phyloP scores from a whole-genome alignment of 176 grass and related monocot genomes.

The Oryza brachyantha region DNA sequence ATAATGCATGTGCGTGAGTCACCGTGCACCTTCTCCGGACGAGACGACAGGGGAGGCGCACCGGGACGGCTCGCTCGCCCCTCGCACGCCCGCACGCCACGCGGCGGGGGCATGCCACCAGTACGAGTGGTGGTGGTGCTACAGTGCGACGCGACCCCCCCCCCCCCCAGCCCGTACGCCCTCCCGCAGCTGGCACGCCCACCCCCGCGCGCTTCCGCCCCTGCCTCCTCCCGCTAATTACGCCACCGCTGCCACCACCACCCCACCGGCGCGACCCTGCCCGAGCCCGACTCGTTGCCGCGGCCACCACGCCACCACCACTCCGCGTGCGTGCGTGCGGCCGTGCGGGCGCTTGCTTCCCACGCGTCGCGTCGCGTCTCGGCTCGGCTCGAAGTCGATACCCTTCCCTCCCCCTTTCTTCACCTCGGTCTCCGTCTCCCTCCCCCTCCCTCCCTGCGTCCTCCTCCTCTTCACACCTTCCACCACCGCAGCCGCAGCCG shows the following conservation, averaged over 20 bases:
- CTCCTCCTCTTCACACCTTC: neutral
- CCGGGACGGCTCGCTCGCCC: too few relatives aligned
- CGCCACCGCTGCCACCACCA: conserved; percentile 15
- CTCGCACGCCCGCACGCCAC: too few relatives aligned
- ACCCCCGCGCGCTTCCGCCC: neutral
- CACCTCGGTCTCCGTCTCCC: neutral
- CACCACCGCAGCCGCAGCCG: conserved; percentile 23
- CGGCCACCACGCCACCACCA: conserved; percentile 2
- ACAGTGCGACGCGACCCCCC: neutral
- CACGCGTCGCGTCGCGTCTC: neutral
- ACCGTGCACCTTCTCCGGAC: neutral
- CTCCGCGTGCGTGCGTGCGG: too few relatives aligned
- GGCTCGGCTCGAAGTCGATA: neutral
- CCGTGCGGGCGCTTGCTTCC: neutral
- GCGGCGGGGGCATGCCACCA: too few relatives aligned
- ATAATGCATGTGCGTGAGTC: neutral
- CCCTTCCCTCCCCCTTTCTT: neutral
- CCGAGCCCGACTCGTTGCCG: too few relatives aligned
- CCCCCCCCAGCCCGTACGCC: neutral
- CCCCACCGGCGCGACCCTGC: too few relatives aligned
- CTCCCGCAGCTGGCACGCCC: too few relatives aligned
- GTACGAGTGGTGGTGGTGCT: conserved; percentile 4
- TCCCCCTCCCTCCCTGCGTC: neutral
- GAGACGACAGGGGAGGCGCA: neutral
- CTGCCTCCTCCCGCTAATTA: conserved; percentile 16